These are phyloP conservation scores for Neurospora tetraspora DNA, from an alignment of 495 filamentous ascomycete species.

Conservation along the genomic window DNA sequence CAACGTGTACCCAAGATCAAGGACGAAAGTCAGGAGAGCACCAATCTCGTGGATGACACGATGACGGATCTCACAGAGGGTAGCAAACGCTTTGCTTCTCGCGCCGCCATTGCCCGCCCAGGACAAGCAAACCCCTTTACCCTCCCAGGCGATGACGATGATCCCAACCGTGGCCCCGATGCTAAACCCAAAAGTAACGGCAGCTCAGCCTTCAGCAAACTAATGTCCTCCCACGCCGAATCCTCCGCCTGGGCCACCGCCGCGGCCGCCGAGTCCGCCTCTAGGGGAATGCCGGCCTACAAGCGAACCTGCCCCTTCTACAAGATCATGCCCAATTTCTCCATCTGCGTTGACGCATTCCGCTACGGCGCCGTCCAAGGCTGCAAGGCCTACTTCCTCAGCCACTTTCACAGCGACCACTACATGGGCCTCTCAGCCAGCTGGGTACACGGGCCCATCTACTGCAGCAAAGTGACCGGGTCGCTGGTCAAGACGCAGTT, in stretches of 20 bases:
- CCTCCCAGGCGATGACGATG: constrained; percentile 26
- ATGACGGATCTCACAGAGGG: constrained; percentile 26
- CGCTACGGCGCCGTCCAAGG: constrained; percentile 88
- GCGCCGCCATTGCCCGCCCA: constrained; percentile 60
- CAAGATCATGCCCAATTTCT: constrained; percentile 89
- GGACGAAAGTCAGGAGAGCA: constrained; percentile 4
- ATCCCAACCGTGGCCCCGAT: not conserved
- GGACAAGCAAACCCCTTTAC: constrained; percentile 67
- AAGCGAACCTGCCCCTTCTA: constrained; percentile 93
- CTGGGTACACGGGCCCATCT: constrained; percentile 93
- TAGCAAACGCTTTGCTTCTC: constrained; percentile 45
- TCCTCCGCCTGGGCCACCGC: constrained; percentile 83
- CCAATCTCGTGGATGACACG: constrained; percentile 6
- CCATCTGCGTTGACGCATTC: constrained; percentile 92
- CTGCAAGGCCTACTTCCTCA: constrained; percentile 91
- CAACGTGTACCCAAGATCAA: not conserved
- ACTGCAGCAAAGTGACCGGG: constrained; percentile 84
- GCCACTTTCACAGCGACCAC: constrained; percentile 96
- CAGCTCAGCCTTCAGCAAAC: constrained; percentile 71
- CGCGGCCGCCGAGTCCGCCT: constrained; percentile 64
- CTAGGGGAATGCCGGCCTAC: constrained; percentile 82
- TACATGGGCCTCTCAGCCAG: constrained; percentile 82
- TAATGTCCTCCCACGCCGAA: constrained; percentile 88
- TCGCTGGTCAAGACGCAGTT: constrained; percentile 84
- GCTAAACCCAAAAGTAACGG: not conserved